Base-by-base conservation (phyloP, 345 rosid genomes). In the Pistacia integerrima region DNA sequence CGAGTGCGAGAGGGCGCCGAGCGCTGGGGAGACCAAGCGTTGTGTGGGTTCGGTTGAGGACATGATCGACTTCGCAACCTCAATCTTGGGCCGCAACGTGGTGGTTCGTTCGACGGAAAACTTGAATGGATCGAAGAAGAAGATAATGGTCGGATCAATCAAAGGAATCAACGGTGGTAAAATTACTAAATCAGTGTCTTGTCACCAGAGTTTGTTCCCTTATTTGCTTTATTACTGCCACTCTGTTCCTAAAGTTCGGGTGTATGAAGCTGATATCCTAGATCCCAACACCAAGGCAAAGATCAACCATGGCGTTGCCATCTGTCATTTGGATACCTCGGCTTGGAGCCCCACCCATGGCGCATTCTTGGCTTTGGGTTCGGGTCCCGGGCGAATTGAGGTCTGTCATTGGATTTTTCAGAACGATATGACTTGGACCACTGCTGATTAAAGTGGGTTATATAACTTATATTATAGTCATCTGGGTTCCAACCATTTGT, bases 401-500 rank as follows among this genome's bases (percentile, higher is more conserved):
- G 93, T 91, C 1, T 93, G 98, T 35, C 98, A 93, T 75, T 93
- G 98, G 98, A 94, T 94, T 30, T 94, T 94, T 57, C 90, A 94
- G 82, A 90, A 90, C 77, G 97, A 94, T 70, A 72, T 94, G 93
- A 91, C 88, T 13, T 93, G 97, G 97, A 84, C 85, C 11, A 65
- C 74, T 0, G 83, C 86, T 0, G 92, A 89, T 78, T 82, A 60
- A 64, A 11, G 65, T 46, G 48, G 36, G 8, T 66, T 20, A 25
- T 25, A 25, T 25, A 25, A 25, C 25, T 41, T 41, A 5, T 41
- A 41, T 51, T 55, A 44, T 11, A 4, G 51, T n/a, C 9, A 64
- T 61, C 52, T 59, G 74, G 75, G 62, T 57, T 64, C 66, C 12
- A 77, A 44, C 55, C 63, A 10, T 22, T 44, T 69, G 73, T 66